A percentile compares a stretch with the other conserved stretches of the same genome.
phyloP scores from a whole-genome alignment of 441 rosid genomes.

The Aquilaria agallochum region DNA sequence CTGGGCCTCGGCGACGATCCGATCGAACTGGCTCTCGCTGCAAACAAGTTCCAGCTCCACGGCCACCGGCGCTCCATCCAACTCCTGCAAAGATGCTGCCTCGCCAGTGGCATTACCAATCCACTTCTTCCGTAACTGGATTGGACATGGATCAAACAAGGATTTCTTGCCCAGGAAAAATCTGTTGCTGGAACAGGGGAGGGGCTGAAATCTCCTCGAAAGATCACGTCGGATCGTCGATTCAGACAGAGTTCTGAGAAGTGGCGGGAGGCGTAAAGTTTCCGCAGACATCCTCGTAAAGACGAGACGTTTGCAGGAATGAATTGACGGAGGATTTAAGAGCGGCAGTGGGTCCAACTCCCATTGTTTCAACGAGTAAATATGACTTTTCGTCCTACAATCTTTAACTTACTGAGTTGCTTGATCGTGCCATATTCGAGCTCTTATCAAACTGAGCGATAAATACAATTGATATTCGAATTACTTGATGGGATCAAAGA shows the following conservation, averaged over 20 bases:
- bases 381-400: too few relatives aligned
- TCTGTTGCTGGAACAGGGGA: conserved; percentile 13
- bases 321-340: too few relatives aligned
- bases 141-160: conserved; percentile 16
- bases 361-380: too few relatives aligned
- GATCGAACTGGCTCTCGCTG: conserved; percentile 62
- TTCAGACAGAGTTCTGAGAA: conserved; percentile 16
- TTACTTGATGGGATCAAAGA: too few relatives aligned
- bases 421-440: too few relatives aligned
- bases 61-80: conserved; percentile 59
- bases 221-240: conserved; percentile 19
- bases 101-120: conserved; percentile 27
- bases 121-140: conserved; percentile 23
- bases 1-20: conserved; percentile 67
- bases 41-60: conserved; percentile 45
- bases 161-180: conserved; percentile 19
- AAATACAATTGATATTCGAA: too few relatives aligned
- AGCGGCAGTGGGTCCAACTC: too few relatives aligned
- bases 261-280: conserved; percentile 28
- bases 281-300: conserved; percentile 14
- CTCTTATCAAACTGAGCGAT: too few relatives aligned
- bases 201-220: conserved; percentile 8
- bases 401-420: too few relatives aligned
- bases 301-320: too few relatives aligned
- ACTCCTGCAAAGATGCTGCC: conserved; percentile 37